Evolutionary conservation across 192 early-diverging fungal genomes (phyloP).

Genomic region (Coemansia furcata): DNA sequence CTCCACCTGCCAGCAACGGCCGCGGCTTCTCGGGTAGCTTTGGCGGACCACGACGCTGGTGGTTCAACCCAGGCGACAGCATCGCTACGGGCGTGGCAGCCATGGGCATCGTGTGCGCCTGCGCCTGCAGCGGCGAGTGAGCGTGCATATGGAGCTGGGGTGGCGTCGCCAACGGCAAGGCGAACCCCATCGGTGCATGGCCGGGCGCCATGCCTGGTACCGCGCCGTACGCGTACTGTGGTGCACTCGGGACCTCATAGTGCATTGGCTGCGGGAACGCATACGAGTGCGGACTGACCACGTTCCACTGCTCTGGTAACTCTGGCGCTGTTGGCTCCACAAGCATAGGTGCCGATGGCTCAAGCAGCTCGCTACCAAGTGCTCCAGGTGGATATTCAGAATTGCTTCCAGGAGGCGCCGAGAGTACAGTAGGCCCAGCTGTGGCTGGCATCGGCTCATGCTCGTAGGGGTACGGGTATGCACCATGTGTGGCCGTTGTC

Average conservation of each 20-base stretch:
- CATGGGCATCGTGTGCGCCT: not conserved
- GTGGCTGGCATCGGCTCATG: constrained; percentile 8
- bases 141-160: not conserved
- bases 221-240: constrained; percentile 3
- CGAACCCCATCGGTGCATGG: constrained; percentile 24
- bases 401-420: constrained; percentile 24
- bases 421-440: constrained; percentile 27
- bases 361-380: constrained; percentile 15
- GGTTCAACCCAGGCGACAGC: not conserved
- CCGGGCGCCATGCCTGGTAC: constrained; percentile 9
- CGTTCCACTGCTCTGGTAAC: constrained; percentile 33
- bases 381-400: too few relatives aligned
- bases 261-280: constrained; percentile 35
- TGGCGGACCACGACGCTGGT: not conserved
- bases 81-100: not conserved
- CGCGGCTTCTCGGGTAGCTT: constrained; percentile 30
- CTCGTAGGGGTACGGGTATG: not conserved
- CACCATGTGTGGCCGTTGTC: not conserved
- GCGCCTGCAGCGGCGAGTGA: not conserved
- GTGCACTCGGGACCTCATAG: constrained; percentile 9
- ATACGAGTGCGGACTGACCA: constrained; percentile 7
- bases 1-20: constrained; percentile 1
- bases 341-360: constrained; percentile 48
- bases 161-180: constrained; percentile 8
- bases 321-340: constrained; percentile 46